phyloP scores from a whole-genome alignment of 768 basidiomycete species.

The Naganishia vaughanmartiniae region DNA sequence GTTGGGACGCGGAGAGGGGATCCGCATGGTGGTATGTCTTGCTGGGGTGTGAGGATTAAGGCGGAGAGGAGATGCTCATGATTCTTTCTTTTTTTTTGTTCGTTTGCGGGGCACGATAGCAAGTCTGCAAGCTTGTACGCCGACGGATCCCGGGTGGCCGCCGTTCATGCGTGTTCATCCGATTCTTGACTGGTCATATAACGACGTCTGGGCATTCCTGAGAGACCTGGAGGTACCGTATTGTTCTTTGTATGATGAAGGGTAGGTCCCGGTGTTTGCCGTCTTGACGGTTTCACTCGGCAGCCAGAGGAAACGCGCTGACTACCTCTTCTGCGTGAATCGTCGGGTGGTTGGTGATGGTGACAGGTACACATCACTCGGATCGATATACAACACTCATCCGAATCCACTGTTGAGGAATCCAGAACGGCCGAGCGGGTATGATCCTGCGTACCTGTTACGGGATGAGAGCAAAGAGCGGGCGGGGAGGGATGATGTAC shows the following conservation, averaged over 20 bases:
- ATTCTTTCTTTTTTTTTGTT: constrained; percentile 1
- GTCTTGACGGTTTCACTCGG: too few species aligned
- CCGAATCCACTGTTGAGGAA: constrained; percentile 59
- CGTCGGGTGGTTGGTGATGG: neutral
- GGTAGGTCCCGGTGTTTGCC: constrained; percentile 57
- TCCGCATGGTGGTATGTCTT: constrained; percentile 83
- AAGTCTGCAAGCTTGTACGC: constrained; percentile 67
- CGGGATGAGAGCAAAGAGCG: constrained; percentile 41
- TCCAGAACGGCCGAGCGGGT: constrained; percentile 27
- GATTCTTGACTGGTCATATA: constrained; percentile 91
- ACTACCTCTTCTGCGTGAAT: too few species aligned
- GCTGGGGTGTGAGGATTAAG: constrained; percentile 16
- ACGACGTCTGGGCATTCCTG: constrained; percentile 84
- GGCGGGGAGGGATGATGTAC: constrained; percentile 32
- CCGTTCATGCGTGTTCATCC: constrained; percentile 85
- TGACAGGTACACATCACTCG: constrained; percentile 89
- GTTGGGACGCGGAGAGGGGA: constrained; percentile 86
- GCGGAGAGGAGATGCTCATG: neutral
- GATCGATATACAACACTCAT: constrained; percentile 90
- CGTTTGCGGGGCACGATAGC: constrained; percentile 55
- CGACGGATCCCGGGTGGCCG: constrained; percentile 89
- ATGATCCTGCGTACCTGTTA: constrained; percentile 46
- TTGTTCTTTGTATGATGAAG: constrained; percentile 84
- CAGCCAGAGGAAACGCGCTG: too few species aligned
- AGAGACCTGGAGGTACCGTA: constrained; percentile 73